phyloP scores from a whole-genome alignment of 1,139 yeast genomes.

The Pichia sp. region DNA sequence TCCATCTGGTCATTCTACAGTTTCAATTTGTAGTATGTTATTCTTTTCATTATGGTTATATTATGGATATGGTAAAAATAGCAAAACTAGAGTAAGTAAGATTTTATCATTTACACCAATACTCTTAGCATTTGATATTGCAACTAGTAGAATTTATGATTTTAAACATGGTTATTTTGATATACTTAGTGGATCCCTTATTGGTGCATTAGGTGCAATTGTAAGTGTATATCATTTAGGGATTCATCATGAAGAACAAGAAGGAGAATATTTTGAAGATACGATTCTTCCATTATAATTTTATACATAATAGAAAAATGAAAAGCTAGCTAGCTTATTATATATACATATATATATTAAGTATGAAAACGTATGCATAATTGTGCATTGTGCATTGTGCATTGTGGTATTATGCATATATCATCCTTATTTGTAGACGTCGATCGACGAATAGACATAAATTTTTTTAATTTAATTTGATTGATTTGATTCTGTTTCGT shows the following conservation, averaged over 20 bases:
- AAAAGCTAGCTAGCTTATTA: too few species aligned
- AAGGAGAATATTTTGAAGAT: not conserved
- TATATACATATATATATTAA: too few species aligned
- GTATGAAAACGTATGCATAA: too few species aligned
- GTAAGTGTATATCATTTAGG: slow-evolving; percentile 7
- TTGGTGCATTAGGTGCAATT: slow-evolving; percentile 7
- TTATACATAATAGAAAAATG: too few species aligned
- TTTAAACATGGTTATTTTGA: slow-evolving; percentile 76
- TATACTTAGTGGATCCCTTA: slow-evolving; percentile 49
- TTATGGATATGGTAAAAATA: slow-evolving; percentile 50
- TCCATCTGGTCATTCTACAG: slow-evolving; percentile 72
- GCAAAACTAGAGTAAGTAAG: slow-evolving; percentile 1
- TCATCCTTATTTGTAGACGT: too few species aligned
- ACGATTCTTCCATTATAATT: slow-evolving; percentile 7
- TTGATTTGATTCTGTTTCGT: too few species aligned
- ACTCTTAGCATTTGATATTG: slow-evolving; percentile 24
- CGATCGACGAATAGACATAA: too few species aligned
- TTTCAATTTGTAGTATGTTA: slow-evolving; percentile 60
- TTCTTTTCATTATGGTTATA: slow-evolving; percentile 51
- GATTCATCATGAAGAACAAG: not conserved
- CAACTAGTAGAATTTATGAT: slow-evolving; percentile 37
- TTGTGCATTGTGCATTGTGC: too few species aligned
- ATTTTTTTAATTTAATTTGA: too few species aligned
- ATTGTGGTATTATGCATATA: too few species aligned
- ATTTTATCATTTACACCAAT: slow-evolving; percentile 31